Evolutionary conservation across 2,329 filamentous ascomycete species (phyloP).

Genomic region (Lachnellula arida): DNA sequence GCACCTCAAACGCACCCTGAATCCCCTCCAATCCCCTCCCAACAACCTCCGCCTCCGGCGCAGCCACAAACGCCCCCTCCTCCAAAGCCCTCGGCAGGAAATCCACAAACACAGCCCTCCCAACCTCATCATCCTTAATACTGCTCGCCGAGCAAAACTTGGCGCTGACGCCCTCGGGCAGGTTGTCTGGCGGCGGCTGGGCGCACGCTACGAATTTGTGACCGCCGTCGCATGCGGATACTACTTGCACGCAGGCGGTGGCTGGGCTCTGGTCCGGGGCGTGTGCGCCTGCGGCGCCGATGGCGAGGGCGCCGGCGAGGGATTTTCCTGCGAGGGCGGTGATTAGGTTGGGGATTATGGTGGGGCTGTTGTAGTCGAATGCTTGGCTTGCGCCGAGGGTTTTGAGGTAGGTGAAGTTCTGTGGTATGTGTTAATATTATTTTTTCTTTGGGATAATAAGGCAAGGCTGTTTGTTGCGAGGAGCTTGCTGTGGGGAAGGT

Average conservation of each 20-base stretch:
- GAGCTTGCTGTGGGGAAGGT: not conserved
- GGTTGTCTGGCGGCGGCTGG: not conserved
- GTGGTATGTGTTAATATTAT: not conserved
- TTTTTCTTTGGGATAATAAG: too few species aligned
- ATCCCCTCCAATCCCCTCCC: constrained; percentile 39
- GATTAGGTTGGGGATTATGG: constrained; percentile 28
- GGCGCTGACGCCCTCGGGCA: not conserved
- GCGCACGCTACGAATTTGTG: not conserved
- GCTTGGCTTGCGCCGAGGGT: constrained; percentile 35
- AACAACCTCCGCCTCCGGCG: constrained; percentile 36
- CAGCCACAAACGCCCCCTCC: constrained; percentile 31
- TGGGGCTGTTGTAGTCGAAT: constrained; percentile 36
- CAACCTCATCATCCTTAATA: constrained; percentile 5
- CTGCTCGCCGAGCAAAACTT: not conserved
- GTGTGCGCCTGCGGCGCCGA: constrained; percentile 14
- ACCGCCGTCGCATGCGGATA: not conserved
- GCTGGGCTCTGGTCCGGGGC: not conserved
- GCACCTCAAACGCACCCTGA: constrained; percentile 35
- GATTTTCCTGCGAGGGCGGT: constrained; percentile 28
- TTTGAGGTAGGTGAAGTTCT: constrained; percentile 35
- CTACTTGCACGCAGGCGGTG: not conserved
- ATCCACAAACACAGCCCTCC: constrained; percentile 32
- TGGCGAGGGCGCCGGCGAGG: constrained; percentile 32
- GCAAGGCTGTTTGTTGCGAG: not conserved
- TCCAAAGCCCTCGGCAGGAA: constrained; percentile 36